Percentiles rank a stretch among this genome's conserved stretches.
phyloP scores from a whole-genome alignment of 805 yeast species.

The Lachancea lanzarotensis region DNA sequence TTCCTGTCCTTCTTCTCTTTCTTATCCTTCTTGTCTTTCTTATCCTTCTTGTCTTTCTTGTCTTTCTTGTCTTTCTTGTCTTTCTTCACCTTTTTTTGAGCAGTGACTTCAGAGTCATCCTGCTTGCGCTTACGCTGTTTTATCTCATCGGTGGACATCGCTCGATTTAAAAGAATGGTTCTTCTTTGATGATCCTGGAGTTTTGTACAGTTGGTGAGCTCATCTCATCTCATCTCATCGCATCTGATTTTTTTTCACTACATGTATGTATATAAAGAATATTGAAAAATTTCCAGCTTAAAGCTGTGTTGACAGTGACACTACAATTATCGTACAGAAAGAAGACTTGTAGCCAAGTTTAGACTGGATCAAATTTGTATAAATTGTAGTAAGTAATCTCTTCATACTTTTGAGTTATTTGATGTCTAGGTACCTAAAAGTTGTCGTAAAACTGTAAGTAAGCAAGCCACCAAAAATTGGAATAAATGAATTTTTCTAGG shows the following conservation, averaged over 20 bases:
- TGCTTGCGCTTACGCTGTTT: conserved; percentile 36
- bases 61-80: conserved; percentile 7
- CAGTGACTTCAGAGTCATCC: conserved; percentile 28
- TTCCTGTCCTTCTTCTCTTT: conserved; percentile 27
- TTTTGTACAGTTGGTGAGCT: background rate
- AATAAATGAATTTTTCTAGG: no score
- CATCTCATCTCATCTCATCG: conserved; percentile 13
- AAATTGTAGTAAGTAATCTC: no score
- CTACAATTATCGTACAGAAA: no score
- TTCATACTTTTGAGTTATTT: no score
- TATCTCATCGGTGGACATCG: conserved; percentile 34
- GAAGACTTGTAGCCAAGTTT: no score
- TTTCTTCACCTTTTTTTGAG: conserved; percentile 17
- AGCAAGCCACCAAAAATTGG: no score
- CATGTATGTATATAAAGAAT: background rate
- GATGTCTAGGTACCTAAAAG: no score
- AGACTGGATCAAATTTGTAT: no score
- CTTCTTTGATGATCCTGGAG: background rate
- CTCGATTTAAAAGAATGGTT: background rate
- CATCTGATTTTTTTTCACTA: conserved; percentile 12
- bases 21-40: conserved; percentile 6
- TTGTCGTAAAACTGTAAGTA: no score
- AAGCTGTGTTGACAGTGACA: no score
- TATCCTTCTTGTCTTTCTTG: conserved; percentile 4
- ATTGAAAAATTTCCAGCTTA: conserved; percentile 5